A percentile compares a stretch with the other conserved stretches of the same genome.
phyloP scores from a whole-genome alignment of 495 filamentous ascomycete species.

The Beverwykella pulmonaria region DNA sequence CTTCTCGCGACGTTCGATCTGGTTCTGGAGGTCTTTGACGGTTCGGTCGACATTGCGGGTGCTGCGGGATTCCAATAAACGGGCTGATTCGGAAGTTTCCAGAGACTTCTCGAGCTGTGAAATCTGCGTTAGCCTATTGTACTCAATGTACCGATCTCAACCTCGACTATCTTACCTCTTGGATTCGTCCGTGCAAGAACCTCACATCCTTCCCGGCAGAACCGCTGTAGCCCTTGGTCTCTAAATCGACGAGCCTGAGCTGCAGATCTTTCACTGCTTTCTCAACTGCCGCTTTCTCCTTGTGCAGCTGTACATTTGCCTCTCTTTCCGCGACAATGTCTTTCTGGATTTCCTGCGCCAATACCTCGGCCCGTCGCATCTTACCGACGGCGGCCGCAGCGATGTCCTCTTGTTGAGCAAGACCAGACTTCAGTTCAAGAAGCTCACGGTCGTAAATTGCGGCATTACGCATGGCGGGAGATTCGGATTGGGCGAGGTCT shows the following conservation, averaged over 20 bases:
- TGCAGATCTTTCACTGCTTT: constrained; percentile 92
- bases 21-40: constrained; percentile 88
- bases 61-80: constrained; percentile 77
- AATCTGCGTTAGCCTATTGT: constrained; percentile 30
- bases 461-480: constrained; percentile 87
- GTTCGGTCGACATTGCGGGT: constrained; percentile 92
- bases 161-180: constrained; percentile 71
- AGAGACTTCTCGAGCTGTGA: constrained; percentile 85
- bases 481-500: constrained; percentile 82
- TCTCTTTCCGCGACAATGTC: constrained; percentile 92
- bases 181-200: constrained; percentile 91
- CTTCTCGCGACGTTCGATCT: constrained; percentile 92
- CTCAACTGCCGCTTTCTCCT: constrained; percentile 88
- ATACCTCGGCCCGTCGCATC: constrained; percentile 93
- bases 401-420: constrained; percentile 93
- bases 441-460: constrained; percentile 87
- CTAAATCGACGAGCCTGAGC: constrained; percentile 84
- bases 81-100: constrained; percentile 77
- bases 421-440: constrained; percentile 82
- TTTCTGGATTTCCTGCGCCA: constrained; percentile 87
- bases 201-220: constrained; percentile 86
- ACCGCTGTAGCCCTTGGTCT: constrained; percentile 94
- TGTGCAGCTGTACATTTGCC: constrained; percentile 77
- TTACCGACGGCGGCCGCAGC: constrained; percentile 91
- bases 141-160: constrained; percentile 22